phyloP scores from a whole-genome alignment of 2,329 filamentous ascomycete genomes.

The Hirsutella thompsonii region DNA sequence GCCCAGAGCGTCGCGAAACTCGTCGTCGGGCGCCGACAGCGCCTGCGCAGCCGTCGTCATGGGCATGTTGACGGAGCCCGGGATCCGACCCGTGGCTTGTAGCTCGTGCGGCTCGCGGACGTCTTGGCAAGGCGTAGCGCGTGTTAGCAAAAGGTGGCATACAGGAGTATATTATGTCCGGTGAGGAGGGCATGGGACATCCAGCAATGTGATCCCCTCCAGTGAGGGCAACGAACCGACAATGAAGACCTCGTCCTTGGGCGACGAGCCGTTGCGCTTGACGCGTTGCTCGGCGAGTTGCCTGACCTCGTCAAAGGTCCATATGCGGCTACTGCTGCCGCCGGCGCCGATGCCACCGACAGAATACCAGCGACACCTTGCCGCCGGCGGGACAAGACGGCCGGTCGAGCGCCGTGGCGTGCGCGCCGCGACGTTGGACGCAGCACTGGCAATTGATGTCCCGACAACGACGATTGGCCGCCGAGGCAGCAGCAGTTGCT shows the following conservation, averaged over 20 bases:
- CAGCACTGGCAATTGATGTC: no score
- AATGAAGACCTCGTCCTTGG: constrained; percentile 21
- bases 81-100: constrained; percentile 55
- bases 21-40: background rate
- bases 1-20: background rate
- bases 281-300: constrained; percentile 18
- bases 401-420: background rate
- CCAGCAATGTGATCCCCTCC: no score
- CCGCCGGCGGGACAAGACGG: background rate
- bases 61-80: constrained; percentile 71
- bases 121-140: constrained; percentile 29
- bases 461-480: background rate
- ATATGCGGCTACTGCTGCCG: constrained; percentile 24
- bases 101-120: constrained; percentile 63
- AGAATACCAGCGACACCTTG: constrained; percentile 15
- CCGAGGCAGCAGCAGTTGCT: background rate
- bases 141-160: no score
- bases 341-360: constrained; percentile 1
- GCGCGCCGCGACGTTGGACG: no score
- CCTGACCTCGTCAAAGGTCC: constrained; percentile 36
- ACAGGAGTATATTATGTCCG: no score
- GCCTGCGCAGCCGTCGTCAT: constrained; percentile 62
- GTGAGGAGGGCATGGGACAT: no score
- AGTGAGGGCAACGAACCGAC: constrained; percentile 28
- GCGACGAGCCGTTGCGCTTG: background rate